Percentiles rank a stretch among this genome's conserved stretches.
Evolutionary conservation across 2,329 filamentous ascomycete genomes (phyloP).

Genomic region (Colletotrichum melonis): DNA sequence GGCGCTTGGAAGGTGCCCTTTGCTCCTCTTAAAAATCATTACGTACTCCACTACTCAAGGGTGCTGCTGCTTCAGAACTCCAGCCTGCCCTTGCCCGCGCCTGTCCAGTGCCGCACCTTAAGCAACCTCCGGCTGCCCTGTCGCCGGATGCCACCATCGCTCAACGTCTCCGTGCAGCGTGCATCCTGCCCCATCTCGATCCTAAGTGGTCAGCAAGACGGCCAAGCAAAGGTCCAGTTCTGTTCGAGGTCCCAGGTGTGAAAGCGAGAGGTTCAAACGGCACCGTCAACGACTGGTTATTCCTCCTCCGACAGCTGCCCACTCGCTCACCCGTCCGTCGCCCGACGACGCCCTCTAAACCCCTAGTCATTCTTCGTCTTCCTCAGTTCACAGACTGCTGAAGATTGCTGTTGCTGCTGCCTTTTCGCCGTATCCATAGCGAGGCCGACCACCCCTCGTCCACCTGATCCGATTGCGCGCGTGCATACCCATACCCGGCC

Average conservation of each 20-base stretch:
- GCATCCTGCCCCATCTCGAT: neutral
- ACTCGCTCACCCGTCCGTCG: constrained; percentile 13
- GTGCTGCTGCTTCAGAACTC: neutral
- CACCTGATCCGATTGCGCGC: neutral
- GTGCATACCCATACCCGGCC: neutral
- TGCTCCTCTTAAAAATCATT: constrained; percentile 3
- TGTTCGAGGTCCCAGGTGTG: neutral
- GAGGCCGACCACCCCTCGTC: neutral
- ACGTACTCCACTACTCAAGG: neutral
- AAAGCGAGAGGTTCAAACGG: neutral
- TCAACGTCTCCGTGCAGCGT: neutral
- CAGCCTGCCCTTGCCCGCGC: neutral
- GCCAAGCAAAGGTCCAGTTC: neutral
- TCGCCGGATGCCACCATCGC: constrained; percentile 1
- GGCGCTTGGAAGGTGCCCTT: neutral
- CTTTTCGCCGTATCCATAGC: neutral
- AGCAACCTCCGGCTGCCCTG: neutral
- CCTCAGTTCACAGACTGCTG: neutral
- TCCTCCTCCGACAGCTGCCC: constrained; percentile 20
- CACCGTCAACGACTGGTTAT: neutral
- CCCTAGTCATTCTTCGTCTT: neutral
- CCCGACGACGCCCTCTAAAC: constrained; percentile 18
- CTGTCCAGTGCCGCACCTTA: neutral
- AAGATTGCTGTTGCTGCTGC: neutral
- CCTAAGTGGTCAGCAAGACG: neutral